Base-by-base conservation (phyloP, 257 asterid species). In the Capsicum baccatum region DNA sequence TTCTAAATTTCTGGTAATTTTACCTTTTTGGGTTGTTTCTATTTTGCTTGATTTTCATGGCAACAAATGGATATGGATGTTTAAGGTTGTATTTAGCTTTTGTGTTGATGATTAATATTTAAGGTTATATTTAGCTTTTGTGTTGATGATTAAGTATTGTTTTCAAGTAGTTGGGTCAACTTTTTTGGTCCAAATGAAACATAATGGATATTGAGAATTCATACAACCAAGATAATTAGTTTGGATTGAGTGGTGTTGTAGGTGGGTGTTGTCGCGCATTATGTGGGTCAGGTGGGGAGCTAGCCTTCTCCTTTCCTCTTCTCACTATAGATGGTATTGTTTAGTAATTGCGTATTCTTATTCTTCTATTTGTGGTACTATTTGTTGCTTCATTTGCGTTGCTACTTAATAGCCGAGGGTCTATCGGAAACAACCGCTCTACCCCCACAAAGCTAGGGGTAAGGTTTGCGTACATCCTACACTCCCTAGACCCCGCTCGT, bases 1-100 rank as follows among this genome's bases (percentile, higher is more conserved):
- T 54, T 78, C 81, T 78, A 26, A 64, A 54, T 78, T 50, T 78
- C 62, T 78, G 82, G 64, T 78, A 78, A 78, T 78, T 54, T 78
- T 78, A 14, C 33, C 64, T 3, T 78, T 26, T 78, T 33, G 26
- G 82, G 50, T 21, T 78, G 19, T 26, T 26, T 78, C 79, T 78
- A 19, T 26, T 26, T 54, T 26, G 33, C 42, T 33, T 52, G 82
- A 39, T 78, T 37, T 42, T 69, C 33, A 39, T 69, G 79, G 1
- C 33, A 16, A 69, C 79, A 42, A 54, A 8, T 39, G 42, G 26
- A 69, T 69, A 16, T 39, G 79, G 79, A 69, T 39, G 42, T 39
- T 69, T 69, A 69, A 69, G 79, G 79, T 71, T 44, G 37, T 47
- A 17, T n/a, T 54, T 26, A 14, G 50, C 50, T 54, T 39, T 52